Base-by-base conservation (phyloP, 805 yeast species). In the Lipomyces oligophaga region DNA sequence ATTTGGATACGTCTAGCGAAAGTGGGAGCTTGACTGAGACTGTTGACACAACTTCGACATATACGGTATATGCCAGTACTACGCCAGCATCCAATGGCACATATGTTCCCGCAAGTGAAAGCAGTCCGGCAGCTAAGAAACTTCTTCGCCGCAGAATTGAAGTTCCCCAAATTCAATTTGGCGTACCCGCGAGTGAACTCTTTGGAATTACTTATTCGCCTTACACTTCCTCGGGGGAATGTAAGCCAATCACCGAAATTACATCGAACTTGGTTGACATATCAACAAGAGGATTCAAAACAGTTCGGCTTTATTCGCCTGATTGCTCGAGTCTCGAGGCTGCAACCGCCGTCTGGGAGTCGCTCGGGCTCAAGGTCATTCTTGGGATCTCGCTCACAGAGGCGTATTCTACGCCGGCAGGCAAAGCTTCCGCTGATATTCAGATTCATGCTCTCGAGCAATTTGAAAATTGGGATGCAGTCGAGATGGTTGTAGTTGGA, bases 361-460 rank as follows among this genome's bases (percentile, higher is more conserved):
- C 32, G n/a, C 19, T 19, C 3, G 36, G 41, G 6, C 79, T 58
- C 85, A 93, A 69, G 32, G 78, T 88, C 48, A 83, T 85, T 66
- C 96, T 86, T 72, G 96, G 96, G 39, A 74, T 89, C 67, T 88
- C 89, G 87, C 80, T 89, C 54, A 63, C 73, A 34, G 52, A 56
- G 52, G n/a, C n/a, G n/a, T n/a, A n/a, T n/a, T n/a, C n/a, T n/a
- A n/a, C n/a, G n/a, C n/a, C n/a, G n/a, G 71, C 63, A 24, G 95
- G 95, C 58, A 80, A 74, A 31, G 78, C 78, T 58, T 79, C 90
- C 7, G 67, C 35, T 28, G 30, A 22, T 15, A 19, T 57, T 40
- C 72, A 77, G 41, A 79, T 86, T 37, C 42, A 62, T n/a, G 77
- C 68, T 27, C 59, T 88, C 38, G 73, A 85, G 47, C 67, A 71